Evolutionary conservation across 805 yeast species (phyloP).

Genomic region (Ascoidea tarda): DNA sequence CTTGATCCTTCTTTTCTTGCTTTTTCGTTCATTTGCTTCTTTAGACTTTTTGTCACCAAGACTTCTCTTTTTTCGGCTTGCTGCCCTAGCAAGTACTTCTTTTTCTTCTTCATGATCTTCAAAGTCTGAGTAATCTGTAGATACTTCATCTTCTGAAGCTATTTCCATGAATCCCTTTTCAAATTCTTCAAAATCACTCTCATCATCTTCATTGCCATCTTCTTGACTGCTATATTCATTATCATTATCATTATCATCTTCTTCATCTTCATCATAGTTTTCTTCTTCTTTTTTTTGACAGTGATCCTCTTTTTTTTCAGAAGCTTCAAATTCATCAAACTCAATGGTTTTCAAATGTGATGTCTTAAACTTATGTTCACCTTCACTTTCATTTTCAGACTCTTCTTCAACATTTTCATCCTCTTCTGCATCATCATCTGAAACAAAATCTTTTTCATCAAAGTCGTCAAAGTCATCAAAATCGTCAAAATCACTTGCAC

Average conservation of each 20-base stretch:
- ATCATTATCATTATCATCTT: conserved; percentile 8
- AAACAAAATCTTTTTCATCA: conserved; percentile 50
- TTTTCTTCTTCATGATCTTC: conserved; percentile 13
- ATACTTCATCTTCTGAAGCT: conserved; percentile 15
- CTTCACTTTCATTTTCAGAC: conserved; percentile 13
- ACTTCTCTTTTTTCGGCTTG: conserved; percentile 10
- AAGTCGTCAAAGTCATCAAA: conserved; percentile 26
- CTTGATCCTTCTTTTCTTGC: conserved; percentile 44
- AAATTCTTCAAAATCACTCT: conserved; percentile 15
- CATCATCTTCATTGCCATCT: conserved; percentile 16
- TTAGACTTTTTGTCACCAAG: conserved; percentile 14
- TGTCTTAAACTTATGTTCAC: conserved; percentile 16
- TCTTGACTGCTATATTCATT: conserved; percentile 18
- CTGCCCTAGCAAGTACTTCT: not conserved
- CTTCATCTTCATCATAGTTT: conserved; percentile 14
- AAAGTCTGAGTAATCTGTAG: conserved; percentile 12
- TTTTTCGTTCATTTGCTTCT: conserved; percentile 17
- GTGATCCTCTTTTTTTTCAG: conserved; percentile 19
- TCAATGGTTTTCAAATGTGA: conserved; percentile 20
- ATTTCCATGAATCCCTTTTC: conserved; percentile 12
- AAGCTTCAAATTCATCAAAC: conserved; percentile 20
- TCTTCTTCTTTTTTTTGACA: conserved; percentile 22
- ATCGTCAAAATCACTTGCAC: conserved; percentile 20
- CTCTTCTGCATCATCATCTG: conserved; percentile 23
- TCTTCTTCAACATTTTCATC: conserved; percentile 19